Base-by-base conservation (phyloP, 257 asterid species). In the Solanum medicagineum region DNA sequence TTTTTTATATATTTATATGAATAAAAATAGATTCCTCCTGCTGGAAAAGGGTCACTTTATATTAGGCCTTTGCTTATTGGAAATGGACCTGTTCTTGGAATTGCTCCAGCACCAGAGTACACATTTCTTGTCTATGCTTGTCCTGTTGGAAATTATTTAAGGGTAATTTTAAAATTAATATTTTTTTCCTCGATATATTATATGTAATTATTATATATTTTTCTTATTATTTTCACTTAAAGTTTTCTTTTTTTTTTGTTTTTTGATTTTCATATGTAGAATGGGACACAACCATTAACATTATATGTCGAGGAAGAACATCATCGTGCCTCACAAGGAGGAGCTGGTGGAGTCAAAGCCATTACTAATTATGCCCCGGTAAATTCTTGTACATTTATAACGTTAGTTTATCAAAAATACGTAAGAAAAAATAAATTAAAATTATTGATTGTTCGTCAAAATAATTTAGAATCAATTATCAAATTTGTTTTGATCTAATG, bases 361-460 rank as follows among this genome's bases (percentile, higher is more conserved):
- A 92, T 95, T 13, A 91, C 97, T 36, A 95, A 95, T 83, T 95
- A 95, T 84, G 95, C 93, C 51, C 98, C 98, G 87, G 98, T 95
- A 90, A 74, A 65, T 29, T 0, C 6, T 9, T 0, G 0, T 17
- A 66, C 22, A 16, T 66, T 6, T 17, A 55, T 55, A 55, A 36
- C 6, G 40, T 0, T 36, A 36, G 40, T 36, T 29, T 29, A 36
- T 36, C 6, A 36, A 4, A 36, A 36, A 36, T 36, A 36, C 6
- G 40, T 36, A 3, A 36, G 4, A 36, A 36, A 36, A 36, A 0
- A 36, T 2, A 36, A 36, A 36, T 2, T 36, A 4, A 36, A 36
- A 4, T 4, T 7, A 14, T 11, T 11, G 6, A 53, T 7, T 42
- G 9, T 6, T 42, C 2, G 47, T 0, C 47, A 7, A 9, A 42